Evolutionary conservation across 192 early-diverging fungal genomes (phyloP).

Genomic region (Obelidium mucronatum): DNA sequence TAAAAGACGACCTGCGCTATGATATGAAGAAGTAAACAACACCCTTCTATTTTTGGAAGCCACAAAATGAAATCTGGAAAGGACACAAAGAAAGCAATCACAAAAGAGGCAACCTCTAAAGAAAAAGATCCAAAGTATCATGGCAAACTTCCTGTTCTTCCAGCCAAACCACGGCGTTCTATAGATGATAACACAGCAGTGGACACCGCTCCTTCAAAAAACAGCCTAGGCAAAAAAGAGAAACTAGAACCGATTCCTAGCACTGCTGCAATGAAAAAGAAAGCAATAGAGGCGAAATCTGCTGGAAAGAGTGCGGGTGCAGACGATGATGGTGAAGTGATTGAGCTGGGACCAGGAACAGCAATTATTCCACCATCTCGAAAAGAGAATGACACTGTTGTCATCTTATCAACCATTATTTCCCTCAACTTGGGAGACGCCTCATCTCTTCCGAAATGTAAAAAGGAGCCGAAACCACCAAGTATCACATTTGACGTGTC

Average conservation of each 20-base stretch:
- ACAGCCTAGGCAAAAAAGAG: no score
- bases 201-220: no score
- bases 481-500: slow-evolving; percentile 14
- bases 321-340: slow-evolving; percentile 15
- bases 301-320: not conserved
- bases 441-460: not conserved
- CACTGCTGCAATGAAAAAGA: not conserved
- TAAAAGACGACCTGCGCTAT: no score
- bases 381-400: not conserved
- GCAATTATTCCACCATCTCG: not conserved
- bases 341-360: slow-evolving; percentile 13
- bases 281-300: slow-evolving; percentile 21
- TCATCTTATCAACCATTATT: not conserved
- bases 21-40: no score
- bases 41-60: no score
- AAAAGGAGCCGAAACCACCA: not conserved
- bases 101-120: no score
- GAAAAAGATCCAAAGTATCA: no score
- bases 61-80: no score
- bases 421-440: not conserved
- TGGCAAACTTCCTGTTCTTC: no score
- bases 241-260: not conserved
- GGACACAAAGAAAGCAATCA: no score
- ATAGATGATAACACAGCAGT: no score
- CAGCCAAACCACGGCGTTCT: no score